These are phyloP conservation scores for Lodderomyces orthopsilosis DNA, from an alignment of 1,139 yeast species.

Conservation along the genomic window DNA sequence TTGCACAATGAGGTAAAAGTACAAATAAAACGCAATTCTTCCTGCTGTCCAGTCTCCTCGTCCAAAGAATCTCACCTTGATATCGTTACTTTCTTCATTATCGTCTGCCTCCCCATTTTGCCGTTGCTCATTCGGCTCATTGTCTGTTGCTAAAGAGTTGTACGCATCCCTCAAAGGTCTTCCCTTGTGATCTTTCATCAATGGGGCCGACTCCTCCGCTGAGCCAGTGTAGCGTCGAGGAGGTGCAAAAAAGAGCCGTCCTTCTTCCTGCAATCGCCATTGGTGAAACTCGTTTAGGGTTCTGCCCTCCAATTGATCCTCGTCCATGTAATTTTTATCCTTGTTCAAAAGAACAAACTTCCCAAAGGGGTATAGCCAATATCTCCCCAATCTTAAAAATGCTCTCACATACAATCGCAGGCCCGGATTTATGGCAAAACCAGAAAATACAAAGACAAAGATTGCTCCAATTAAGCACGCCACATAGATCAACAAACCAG, in stretches of 20 bases:
- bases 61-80: constrained; percentile 73
- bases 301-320: constrained; percentile 88
- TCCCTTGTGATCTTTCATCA: constrained; percentile 45
- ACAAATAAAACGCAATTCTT: constrained; percentile 71
- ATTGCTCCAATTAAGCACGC: constrained; percentile 51
- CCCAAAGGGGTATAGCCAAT: constrained; percentile 84
- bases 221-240: constrained; percentile 42
- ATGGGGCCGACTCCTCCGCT: constrained; percentile 32
- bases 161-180: constrained; percentile 42
- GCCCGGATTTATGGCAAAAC: constrained; percentile 40
- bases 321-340: constrained; percentile 78
- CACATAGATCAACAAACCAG: constrained; percentile 61
- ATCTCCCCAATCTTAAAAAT: constrained; percentile 62
- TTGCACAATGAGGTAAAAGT: constrained; percentile 66
- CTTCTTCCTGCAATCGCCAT: constrained; percentile 83
- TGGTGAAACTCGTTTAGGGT: constrained; percentile 79
- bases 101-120: constrained; percentile 19
- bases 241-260: constrained; percentile 71
- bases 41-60: constrained; percentile 92
- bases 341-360: constrained; percentile 75
- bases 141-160: constrained; percentile 27
- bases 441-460: constrained; percentile 43
- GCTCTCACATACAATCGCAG: constrained; percentile 58
- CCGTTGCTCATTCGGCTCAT: neutral
- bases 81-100: constrained; percentile 29